phyloP scores from a whole-genome alignment of 306 rosid species.

The Rubus idaeus region DNA sequence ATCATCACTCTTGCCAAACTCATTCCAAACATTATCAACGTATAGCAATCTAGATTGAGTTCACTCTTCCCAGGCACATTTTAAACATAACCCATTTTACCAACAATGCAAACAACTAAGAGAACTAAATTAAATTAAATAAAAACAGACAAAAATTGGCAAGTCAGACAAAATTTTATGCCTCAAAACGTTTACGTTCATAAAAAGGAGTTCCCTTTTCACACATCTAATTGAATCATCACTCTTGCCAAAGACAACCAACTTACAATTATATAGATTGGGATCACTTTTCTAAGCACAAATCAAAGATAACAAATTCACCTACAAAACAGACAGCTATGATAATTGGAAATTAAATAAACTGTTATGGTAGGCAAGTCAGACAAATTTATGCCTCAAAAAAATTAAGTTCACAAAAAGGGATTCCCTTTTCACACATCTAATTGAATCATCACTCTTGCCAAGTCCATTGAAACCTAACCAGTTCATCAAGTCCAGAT shows the following conservation, averaged over 20 bases:
- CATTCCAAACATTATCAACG: not conserved
- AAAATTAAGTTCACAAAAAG: constrained; percentile 47
- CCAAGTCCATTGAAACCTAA: not conserved
- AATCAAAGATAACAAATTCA: not conserved
- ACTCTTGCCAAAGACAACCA: constrained; percentile 31
- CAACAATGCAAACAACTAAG: not conserved
- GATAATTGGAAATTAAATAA: not conserved
- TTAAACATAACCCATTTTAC: too few species aligned
- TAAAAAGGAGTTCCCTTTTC: constrained; percentile 42
- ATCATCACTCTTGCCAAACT: constrained; percentile 50
- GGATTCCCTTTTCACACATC: constrained; percentile 52
- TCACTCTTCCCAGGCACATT: too few species aligned
- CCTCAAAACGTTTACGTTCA: constrained; percentile 61
- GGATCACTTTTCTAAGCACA: not conserved
- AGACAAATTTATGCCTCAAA: constrained; percentile 64
- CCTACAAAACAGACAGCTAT: not conserved
- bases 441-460: constrained; percentile 74
- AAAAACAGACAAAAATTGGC: not conserved
- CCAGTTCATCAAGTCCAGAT: not conserved
- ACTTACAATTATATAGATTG: not conserved
- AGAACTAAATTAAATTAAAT: too few species aligned
- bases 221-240: constrained; percentile 75
- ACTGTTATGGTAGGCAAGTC: constrained; percentile 31
- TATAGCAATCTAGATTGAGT: not conserved
- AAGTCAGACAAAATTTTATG: constrained; percentile 49